Evolutionary conservation across 805 yeast genomes (phyloP).

Genomic region (Kuraishia piskuri): DNA sequence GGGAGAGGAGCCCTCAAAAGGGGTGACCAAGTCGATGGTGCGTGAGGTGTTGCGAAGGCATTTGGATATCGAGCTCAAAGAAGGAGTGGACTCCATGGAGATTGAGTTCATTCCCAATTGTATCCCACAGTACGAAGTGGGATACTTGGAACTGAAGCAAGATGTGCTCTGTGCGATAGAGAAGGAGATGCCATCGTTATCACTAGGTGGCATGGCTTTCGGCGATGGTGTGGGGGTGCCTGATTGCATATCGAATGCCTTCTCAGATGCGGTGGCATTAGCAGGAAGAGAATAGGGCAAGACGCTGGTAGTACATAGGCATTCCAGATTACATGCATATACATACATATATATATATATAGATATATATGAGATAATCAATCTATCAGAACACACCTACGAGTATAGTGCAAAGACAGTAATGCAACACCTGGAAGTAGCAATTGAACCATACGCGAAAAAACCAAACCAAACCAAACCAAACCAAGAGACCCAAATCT

Average conservation of each 20-base stretch:
- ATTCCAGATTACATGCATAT: no score
- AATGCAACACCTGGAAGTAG: no score
- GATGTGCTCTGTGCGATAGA: conserved; percentile 24
- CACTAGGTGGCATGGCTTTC: conserved; percentile 73
- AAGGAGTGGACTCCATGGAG: conserved; percentile 19
- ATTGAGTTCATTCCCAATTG: conserved; percentile 42
- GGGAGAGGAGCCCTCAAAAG: conserved; percentile 1
- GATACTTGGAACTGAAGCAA: conserved; percentile 41
- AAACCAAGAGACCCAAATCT: no score
- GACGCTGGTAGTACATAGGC: no score
- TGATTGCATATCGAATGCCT: conserved; percentile 64
- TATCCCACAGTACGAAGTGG: conserved; percentile 75
- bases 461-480: no score
- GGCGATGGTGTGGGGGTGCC: conserved; percentile 86
- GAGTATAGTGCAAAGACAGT: no score
- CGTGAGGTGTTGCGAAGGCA: conserved; percentile 29
- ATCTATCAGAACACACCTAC: no score
- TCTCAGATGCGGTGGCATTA: conserved; percentile 39
- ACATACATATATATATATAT: no score
- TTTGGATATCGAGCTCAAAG: conserved; percentile 24
- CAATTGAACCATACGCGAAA: no score
- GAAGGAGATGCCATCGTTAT: conserved; percentile 31
- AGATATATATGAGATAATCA: no score
- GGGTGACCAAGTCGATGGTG: conserved; percentile 4
- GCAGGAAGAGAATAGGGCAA: not conserved